These are phyloP conservation scores for Venturia pyrina DNA, from an alignment of 2,329 filamentous ascomycete species.

Conservation along the genomic window DNA sequence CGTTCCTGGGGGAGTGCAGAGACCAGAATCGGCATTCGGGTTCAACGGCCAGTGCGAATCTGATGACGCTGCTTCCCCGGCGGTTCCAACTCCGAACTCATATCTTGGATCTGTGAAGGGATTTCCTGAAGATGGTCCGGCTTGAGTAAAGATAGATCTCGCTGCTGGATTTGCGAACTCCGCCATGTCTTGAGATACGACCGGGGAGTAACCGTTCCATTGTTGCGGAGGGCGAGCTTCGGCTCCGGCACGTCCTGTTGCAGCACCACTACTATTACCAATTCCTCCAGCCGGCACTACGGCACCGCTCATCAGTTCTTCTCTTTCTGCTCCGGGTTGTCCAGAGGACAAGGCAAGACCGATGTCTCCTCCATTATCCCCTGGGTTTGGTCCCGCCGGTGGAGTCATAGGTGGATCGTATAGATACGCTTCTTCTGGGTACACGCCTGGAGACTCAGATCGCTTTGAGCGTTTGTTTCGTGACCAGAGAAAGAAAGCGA, in stretches of 20 bases:
- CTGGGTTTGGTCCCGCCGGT: background rate
- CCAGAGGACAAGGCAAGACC: background rate
- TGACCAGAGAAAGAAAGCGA: background rate
- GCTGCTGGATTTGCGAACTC: background rate
- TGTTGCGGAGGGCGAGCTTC: background rate
- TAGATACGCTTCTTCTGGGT: conserved; percentile 14
- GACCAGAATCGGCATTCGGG: conserved; percentile 1
- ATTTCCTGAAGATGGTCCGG: background rate
- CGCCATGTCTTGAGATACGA: background rate
- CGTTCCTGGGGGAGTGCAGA: background rate
- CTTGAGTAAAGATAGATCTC: background rate
- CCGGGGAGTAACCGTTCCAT: conserved; percentile 1
- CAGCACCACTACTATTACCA: background rate
- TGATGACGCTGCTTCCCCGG: background rate
- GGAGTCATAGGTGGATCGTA: conserved; percentile 13
- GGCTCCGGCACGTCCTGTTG: background rate
- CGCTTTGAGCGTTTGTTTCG: background rate
- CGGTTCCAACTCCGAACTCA: background rate
- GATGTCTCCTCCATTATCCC: background rate
- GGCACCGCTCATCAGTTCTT: conserved; percentile 3
- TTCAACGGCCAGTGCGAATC: conserved; percentile 2
- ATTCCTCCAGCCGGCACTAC: background rate
- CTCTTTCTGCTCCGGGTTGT: background rate
- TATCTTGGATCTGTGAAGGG: conserved; percentile 6
- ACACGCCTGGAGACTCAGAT: background rate